Base-by-base conservation (phyloP, 2,329 filamentous ascomycete species). In the Coniochaeta sp. region DNA sequence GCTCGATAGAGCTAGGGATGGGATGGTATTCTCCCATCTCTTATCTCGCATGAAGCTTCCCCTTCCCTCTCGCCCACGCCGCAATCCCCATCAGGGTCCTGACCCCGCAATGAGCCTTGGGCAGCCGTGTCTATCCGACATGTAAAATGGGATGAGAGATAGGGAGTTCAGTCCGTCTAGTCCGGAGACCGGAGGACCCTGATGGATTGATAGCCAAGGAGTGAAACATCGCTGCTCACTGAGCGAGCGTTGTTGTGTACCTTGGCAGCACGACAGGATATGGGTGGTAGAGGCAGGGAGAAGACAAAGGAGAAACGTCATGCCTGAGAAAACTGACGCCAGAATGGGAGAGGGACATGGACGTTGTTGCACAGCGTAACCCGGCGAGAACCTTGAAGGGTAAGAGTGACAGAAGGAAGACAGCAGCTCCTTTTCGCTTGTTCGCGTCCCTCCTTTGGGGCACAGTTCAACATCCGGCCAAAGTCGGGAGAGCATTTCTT, bases 101-200 rank as follows among this genome's bases (percentile, higher is more conserved):
- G 22, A 42, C 38, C 38, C 38, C 38, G 38, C 38, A 42, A 42
- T 42, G 38, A 42, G 38, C 38, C 38, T 42, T 24, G n/a, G n/a
- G 20, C 13, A 42, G 14, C 38, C 38, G 38, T 22, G 38, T 24
- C 18, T 42, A 42, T 42, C 38, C 38, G 38, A 22, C 20, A 42
- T 42, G 35, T n/a, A 2, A 42, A 22, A 26, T 13, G 20, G 10
- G 9, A 42, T 22, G 38, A 42, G 38, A 42, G 20, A 26, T 18
- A 10, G 18, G 18, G 16, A 42, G 38, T 24, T 13, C 4, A 42
- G 8, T 13, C 18, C 20, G 38, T 42, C 38, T 42, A 22, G 18
- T 42, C 38, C 38, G 38, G 12, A 24, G 22, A 26, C n/a, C 38
- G 38, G 38, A 42, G 20, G 12, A 24, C 9, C 22, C 7, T 26